Conservation (phyloP, 192 early-diverging fungal genomes). For the Coemansia sp. region DNA sequence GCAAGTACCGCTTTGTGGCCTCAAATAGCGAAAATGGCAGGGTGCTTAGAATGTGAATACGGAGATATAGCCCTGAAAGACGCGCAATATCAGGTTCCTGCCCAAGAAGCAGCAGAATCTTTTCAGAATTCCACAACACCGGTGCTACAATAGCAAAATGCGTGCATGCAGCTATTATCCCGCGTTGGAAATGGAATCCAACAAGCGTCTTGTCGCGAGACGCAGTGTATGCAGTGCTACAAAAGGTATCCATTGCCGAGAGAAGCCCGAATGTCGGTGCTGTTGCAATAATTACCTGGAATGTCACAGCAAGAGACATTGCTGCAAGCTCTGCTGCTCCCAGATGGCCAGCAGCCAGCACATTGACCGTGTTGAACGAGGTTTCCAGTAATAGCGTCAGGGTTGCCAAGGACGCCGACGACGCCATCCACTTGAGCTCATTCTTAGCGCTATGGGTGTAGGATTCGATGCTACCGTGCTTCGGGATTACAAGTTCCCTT, state of each 20-base stretch:
- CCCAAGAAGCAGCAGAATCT: conserved; percentile 64
- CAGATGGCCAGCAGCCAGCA: conserved; percentile 64
- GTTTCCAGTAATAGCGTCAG: conserved; percentile 57
- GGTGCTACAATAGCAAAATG: conserved; percentile 12
- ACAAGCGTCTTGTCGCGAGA: conserved; percentile 37
- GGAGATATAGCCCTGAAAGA: conserved; percentile 60
- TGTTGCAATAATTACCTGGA: conserved; percentile 19
- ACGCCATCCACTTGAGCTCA: conserved; percentile 34
- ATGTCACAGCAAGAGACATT: conserved; percentile 64
- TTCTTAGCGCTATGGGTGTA: conserved; percentile 20
- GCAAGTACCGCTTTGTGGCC: conserved; percentile 77
- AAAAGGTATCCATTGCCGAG: conserved; percentile 49
- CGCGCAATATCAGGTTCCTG: conserved; percentile 68
- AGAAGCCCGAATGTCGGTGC: conserved; percentile 64
- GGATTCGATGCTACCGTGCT: conserved; percentile 32
- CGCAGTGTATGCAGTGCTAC: conserved; percentile 21
- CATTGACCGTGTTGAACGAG: conserved; percentile 63
- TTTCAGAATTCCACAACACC: conserved; percentile 42
- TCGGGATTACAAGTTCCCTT: conserved; percentile 29
- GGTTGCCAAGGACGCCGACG: conserved; percentile 29
- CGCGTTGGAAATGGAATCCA: conserved; percentile 36
- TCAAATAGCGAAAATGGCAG: conserved; percentile 79
- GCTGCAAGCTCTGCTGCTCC: conserved; percentile 62
- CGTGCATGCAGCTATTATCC: conserved; percentile 15
- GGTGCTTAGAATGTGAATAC: conserved; percentile 67